Evolutionary conservation across 306 rosid genomes (phyloP), one percentile per base, ranked within the genome.

Genomic region (Prunus davidiana): DNA sequence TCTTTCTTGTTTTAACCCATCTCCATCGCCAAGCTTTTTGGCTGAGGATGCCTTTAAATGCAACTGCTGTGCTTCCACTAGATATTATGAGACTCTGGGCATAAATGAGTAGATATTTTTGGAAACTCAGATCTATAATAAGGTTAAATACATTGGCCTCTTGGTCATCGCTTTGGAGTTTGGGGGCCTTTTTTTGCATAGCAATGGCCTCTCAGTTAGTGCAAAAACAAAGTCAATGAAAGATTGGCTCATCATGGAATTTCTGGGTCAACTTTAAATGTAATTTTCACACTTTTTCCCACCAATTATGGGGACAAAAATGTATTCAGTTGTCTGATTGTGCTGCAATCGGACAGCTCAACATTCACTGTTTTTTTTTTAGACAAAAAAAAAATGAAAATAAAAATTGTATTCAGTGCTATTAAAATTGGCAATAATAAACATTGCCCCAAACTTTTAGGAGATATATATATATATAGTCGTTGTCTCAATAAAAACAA

Each of bases 241-340:
- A 11, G 24, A 12, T 60, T 5, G 15, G 52, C 52, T 47, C 14
- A 61, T 12, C 54, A 16, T 34, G 34, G 12, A 57, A 38, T 18
- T 67, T 24, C 18, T 45, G 25, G 6, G 57, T 67, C 24, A 57
- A 20, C 34, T 56, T 13, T 3, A 24, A 9, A 28, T 41, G 66
- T 56, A 45, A 52, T 52, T 56, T 76, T 67, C 60, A 57, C 47
- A 75, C 72, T 50, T 54, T 25, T 20, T 2, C 55, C 67, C 67
- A 66, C 67, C 45, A 30, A 76, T 7, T 18, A 50, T 54, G 73
- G 73, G 80, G 41, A 51, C 6, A 20, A 15, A 24, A 24, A 24
- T 24, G 0, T 11, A 58, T 18, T 24, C 16, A 4, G 0, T 22
- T 58, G 32, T 24, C 24, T 58, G 56, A 22, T 13, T 25, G 34